Conservation (phyloP, 257 asterid genomes). For the Nicotiana tabacum region DNA sequence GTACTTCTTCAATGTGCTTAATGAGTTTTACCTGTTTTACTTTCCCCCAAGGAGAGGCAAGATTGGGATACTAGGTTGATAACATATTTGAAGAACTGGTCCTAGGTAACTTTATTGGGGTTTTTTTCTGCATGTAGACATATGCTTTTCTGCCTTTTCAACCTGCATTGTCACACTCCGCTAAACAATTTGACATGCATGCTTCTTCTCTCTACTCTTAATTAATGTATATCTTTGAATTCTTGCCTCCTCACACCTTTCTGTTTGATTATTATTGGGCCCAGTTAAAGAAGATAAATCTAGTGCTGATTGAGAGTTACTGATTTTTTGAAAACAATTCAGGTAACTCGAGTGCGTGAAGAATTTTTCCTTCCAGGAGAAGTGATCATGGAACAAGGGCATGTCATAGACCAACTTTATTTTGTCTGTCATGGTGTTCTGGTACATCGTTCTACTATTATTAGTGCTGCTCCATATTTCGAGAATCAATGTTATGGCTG, state of each 20-base stretch:
- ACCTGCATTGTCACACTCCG: neutral
- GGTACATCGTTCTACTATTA: slow-evolving; percentile 27
- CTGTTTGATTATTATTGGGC: neutral
- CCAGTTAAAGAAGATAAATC: neutral
- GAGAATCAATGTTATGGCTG: neutral
- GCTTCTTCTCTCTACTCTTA: neutral
- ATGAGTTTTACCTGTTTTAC: neutral
- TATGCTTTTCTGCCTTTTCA: neutral
- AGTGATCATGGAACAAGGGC: slow-evolving; percentile 85
- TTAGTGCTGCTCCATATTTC: neutral
- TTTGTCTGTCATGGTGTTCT: slow-evolving; percentile 77
- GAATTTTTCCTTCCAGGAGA: slow-evolving; percentile 97
- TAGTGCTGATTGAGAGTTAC: neutral
- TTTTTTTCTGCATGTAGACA: neutral
- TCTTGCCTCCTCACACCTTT: neutral
- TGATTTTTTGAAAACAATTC: neutral
- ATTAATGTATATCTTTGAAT: neutral
- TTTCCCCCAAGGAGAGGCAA: neutral
- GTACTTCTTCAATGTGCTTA: neutral
- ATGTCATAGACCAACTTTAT: slow-evolving; percentile 82
- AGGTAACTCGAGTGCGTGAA: slow-evolving; percentile 83
- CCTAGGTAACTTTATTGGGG: neutral
- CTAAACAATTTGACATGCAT: neutral
- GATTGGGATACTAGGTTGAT: neutral
- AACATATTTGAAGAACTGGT: neutral